These are phyloP conservation scores for Mycena rosella DNA, from an alignment of 768 basidiomycete species.

Conservation along the genomic window DNA sequence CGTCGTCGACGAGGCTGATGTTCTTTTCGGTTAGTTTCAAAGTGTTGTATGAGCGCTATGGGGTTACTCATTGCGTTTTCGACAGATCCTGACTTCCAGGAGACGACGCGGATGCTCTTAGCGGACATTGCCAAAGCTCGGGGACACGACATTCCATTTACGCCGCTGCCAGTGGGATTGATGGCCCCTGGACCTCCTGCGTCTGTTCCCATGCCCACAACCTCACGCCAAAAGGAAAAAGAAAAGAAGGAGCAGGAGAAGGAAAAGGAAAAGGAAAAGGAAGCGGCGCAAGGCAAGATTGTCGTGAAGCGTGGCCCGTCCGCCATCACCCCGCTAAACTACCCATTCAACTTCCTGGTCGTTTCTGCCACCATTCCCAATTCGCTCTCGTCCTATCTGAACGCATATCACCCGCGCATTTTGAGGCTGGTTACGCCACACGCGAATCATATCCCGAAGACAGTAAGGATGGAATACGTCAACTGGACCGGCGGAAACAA, in stretches of 20 bases:
- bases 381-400: slow-evolving; percentile 75
- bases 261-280: slow-evolving; percentile 20
- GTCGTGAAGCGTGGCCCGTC: slow-evolving; percentile 12
- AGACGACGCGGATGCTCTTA: slow-evolving; percentile 76
- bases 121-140: slow-evolving; percentile 77
- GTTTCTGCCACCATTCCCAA: slow-evolving; percentile 91
- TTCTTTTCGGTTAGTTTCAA: slow-evolving; percentile 79
- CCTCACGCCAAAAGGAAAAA: slow-evolving; percentile 27
- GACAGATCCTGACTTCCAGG: slow-evolving; percentile 85
- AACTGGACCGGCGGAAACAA: slow-evolving; percentile 86
- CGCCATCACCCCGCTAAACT: slow-evolving; percentile 52
- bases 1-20: slow-evolving; percentile 91
- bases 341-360: slow-evolving; percentile 86
- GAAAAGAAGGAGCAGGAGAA: slow-evolving; percentile 27
- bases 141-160: slow-evolving; percentile 57
- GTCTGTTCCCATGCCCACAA: slow-evolving; percentile 27
- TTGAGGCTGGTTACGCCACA: slow-evolving; percentile 85
- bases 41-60: not conserved
- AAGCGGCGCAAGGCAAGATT: not conserved
- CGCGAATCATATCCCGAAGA: slow-evolving; percentile 82
- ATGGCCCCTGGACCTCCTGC: slow-evolving; percentile 37
- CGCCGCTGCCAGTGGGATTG: slow-evolving; percentile 41
- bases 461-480: slow-evolving; percentile 79
- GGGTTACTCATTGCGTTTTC: not conserved
- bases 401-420: slow-evolving; percentile 69